Conservation (phyloP, 768 basidiomycete species). For the Boletellus ananiceps region DNA sequence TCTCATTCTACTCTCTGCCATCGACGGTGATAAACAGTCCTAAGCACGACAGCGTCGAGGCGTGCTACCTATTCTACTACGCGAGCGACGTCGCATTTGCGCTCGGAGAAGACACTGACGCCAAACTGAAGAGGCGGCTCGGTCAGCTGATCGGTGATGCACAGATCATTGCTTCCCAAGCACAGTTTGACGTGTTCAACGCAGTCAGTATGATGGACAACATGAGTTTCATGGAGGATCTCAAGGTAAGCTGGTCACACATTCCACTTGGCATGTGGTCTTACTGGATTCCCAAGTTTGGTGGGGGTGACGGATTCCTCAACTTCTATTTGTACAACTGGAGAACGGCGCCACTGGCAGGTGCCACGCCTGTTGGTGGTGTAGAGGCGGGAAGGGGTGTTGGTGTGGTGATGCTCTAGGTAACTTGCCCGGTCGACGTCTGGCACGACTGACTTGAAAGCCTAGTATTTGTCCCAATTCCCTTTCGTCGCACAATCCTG, state of each 20-base stretch:
- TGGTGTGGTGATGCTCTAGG: slow-evolving; percentile 90
- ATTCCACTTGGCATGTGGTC: not conserved
- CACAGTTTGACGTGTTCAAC: slow-evolving; percentile 95
- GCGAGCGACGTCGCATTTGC: slow-evolving; percentile 74
- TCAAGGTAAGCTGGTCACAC: slow-evolving; percentile 54
- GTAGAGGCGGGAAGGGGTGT: slow-evolving; percentile 70
- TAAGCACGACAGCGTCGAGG: slow-evolving; percentile 75
- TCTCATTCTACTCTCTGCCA: slow-evolving; percentile 95
- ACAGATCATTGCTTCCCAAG: slow-evolving; percentile 71
- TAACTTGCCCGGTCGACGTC: not conserved
- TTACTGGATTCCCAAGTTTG: slow-evolving; percentile 58
- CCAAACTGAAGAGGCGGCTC: slow-evolving; percentile 63
- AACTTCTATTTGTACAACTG: slow-evolving; percentile 96
- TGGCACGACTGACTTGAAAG: not conserved
- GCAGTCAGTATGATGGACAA: slow-evolving; percentile 96
- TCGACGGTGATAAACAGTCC: slow-evolving; percentile 81
- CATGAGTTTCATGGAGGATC: slow-evolving; percentile 68
- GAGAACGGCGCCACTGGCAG: slow-evolving; percentile 77
- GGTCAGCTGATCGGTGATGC: slow-evolving; percentile 73
- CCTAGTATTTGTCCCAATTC: not conserved
- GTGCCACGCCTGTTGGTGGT: slow-evolving; percentile 50
- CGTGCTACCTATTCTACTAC: slow-evolving; percentile 95
- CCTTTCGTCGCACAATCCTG: not conserved
- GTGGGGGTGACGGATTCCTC: slow-evolving; percentile 85
- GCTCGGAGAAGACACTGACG: slow-evolving; percentile 56